phyloP scores from a whole-genome alignment of 2,329 filamentous ascomycete genomes.

The Onygenales sp. region DNA sequence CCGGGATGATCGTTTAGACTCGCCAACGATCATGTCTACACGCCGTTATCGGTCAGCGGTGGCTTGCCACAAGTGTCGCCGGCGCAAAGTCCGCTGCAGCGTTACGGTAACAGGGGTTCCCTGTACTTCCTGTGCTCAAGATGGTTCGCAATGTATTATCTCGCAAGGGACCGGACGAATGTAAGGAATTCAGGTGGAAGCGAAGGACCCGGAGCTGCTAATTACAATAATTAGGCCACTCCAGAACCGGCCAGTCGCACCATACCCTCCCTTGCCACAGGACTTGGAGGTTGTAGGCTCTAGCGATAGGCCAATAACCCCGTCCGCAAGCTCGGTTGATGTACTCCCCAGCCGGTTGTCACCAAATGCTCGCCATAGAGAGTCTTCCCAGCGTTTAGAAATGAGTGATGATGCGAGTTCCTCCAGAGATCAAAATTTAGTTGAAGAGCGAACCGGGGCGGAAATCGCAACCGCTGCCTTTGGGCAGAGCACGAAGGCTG shows the following conservation, averaged over 20 bases:
- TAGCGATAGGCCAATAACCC: neutral
- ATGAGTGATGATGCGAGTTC: neutral
- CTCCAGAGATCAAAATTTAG: neutral
- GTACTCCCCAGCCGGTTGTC: neutral
- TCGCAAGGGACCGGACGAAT: neutral
- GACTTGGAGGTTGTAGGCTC: neutral
- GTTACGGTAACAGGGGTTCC: neutral
- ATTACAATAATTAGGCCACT: neutral
- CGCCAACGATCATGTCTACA: neutral
- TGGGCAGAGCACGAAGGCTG: neutral
- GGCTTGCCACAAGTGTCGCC: neutral
- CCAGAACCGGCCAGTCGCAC: neutral
- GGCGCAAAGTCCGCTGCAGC: neutral
- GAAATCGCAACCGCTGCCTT: neutral
- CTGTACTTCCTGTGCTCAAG: neutral
- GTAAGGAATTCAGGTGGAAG: neutral
- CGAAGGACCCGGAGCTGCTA: neutral
- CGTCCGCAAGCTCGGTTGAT: neutral
- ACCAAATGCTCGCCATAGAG: neutral
- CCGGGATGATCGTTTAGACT: too few relatives aligned
- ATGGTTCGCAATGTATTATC: neutral
- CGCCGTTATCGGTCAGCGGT: neutral
- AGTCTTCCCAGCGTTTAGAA: neutral
- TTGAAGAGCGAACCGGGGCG: neutral
- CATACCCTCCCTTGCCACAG: neutral